Evolutionary conservation across 1,284 basidiomycete genomes (phyloP), one percentile per base, ranked within the genome.

Genomic region (Chondrostereum purpureum): DNA sequence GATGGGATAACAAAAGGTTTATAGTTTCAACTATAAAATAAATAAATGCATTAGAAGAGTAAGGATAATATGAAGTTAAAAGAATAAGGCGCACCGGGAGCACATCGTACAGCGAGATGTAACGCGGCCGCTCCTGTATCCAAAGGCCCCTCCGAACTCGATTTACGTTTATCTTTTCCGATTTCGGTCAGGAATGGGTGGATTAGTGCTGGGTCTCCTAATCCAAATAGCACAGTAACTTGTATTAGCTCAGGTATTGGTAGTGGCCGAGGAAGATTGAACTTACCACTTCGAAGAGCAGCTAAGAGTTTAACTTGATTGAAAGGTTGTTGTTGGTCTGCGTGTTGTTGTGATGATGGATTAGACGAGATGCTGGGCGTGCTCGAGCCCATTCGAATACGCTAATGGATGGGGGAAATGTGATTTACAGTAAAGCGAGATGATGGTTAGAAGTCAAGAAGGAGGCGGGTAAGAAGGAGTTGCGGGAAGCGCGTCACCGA

Each of bases 101-200:
- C 89, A 57, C 92, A 92, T 43, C 88, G 77, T 12, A 95, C 83
- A 3, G 92, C 91, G 27, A 95, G 78, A 59, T 92, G 90, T 5
- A 95, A 70, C 0, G 91, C 80, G 4, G 84, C 80, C 18, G 88
- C 83, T 5, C 79, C 83, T 2, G 78, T 72, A 55, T 88, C 79
- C 0, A 78, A 53, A 17, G 63, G 58, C 21, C 60, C 58, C 13
- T 68, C 72, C 0, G 59, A 48, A n/a, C n/a, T n/a, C n/a, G 73
- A 76, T 20, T 62, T 72, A 16, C 76, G 68, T 52, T 70, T 73
- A 53, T 84, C 75, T 59, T 80, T 78, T 44, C 72, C 70, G 43
- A 92, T 81, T 58, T 90, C 87, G 5, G 81, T 62, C n/a, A 93
- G 70, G 58, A 92, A 88, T 2, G 88, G 85, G 55, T 89, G 85